These are phyloP conservation scores for Hericium alpestre DNA, from an alignment of 768 basidiomycete species.

Conservation along the genomic window DNA sequence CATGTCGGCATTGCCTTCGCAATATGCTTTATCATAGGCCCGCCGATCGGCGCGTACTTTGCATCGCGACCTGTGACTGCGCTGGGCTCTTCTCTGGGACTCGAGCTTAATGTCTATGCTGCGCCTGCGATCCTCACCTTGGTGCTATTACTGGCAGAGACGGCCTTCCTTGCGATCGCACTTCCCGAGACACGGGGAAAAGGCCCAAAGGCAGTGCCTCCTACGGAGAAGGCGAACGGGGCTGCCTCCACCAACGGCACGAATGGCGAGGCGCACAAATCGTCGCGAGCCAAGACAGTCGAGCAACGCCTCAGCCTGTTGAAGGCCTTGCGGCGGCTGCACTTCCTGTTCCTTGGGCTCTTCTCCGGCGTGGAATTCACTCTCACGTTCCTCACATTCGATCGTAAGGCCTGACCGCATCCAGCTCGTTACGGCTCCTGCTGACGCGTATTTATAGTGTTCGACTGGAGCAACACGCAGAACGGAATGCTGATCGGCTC, in stretches of 20 bases:
- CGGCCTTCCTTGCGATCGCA: conserved; percentile 57
- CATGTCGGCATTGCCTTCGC: conserved; percentile 95
- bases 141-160: conserved; percentile 68
- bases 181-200: conserved; percentile 79
- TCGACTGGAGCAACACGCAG: conserved; percentile 83
- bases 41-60: conserved; percentile 93
- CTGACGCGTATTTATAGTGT: conserved; percentile 37
- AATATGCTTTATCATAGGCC: conserved; percentile 87
- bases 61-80: conserved; percentile 70
- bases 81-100: conserved; percentile 38
- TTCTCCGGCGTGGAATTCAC: conserved; percentile 98
- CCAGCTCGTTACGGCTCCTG: too few relatives aligned
- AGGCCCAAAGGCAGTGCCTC: background rate
- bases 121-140: conserved; percentile 81
- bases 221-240: conserved; percentile 12
- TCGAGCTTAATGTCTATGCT: conserved; percentile 81
- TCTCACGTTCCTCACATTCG: conserved; percentile 87
- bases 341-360: conserved; percentile 78
- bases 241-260: background rate
- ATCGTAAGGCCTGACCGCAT: conserved; percentile 40
- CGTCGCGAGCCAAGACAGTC: conserved; percentile 10
- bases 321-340: conserved; percentile 50
- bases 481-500: conserved; percentile 78
- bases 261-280: background rate
- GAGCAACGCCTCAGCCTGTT: conserved; percentile 50